A percentile compares a stretch with the other conserved stretches of the same genome.
Evolutionary conservation across 2,329 filamentous ascomycete genomes (phyloP).

Genomic region (Claviceps sp.): DNA sequence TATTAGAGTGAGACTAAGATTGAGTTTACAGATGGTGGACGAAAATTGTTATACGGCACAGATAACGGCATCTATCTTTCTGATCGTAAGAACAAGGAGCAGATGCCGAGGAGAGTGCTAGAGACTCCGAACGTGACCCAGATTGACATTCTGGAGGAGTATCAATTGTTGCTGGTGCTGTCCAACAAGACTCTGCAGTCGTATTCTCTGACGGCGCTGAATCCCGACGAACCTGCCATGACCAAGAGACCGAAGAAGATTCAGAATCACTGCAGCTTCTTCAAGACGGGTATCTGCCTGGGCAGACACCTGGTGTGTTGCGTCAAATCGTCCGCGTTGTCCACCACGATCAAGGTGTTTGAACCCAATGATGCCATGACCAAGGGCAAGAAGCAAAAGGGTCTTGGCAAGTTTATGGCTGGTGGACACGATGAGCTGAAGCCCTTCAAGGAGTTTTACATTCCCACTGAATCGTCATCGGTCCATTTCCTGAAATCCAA

Average conservation of each 20-base stretch:
- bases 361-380: conserved; percentile 92
- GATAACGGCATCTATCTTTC: conserved; percentile 88
- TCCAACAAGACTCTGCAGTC: conserved; percentile 88
- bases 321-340: conserved; percentile 86
- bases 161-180: conserved; percentile 78
- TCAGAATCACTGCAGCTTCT: conserved; percentile 93
- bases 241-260: conserved; percentile 90
- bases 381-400: conserved; percentile 90
- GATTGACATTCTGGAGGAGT: conserved; percentile 91
- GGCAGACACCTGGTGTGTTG: conserved; percentile 91
- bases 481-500: conserved; percentile 97
- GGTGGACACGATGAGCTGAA: conserved; percentile 86
- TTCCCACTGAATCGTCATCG: conserved; percentile 93
- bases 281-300: conserved; percentile 91
- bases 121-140: conserved; percentile 84
- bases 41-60: conserved; percentile 88
- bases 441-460: conserved; percentile 98
- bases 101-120: conserved; percentile 65
- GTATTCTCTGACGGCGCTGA: conserved; percentile 75
- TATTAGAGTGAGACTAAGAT: neutral
- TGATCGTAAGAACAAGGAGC: conserved; percentile 81
- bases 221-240: conserved; percentile 66
- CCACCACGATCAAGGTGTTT: conserved; percentile 97
- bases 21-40: conserved; percentile 59
- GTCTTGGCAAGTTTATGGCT: conserved; percentile 90